These are phyloP conservation scores for Pisolithus thermaeus DNA, from an alignment of 1,284 basidiomycete genomes.

Conservation along the genomic window DNA sequence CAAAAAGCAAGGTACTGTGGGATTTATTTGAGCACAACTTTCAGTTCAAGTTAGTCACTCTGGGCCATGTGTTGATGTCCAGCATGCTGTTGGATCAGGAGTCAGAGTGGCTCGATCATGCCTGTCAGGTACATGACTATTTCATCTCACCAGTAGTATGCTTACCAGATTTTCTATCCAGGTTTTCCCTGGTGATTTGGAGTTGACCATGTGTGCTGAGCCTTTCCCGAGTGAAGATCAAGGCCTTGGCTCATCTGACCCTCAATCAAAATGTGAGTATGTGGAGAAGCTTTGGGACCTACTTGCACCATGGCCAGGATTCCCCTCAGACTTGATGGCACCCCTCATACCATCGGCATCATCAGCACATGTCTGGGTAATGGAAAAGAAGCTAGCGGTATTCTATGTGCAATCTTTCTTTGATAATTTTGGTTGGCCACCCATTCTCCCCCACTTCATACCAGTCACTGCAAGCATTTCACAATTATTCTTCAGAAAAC, in stretches of 20 bases:
- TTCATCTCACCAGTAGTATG: no score
- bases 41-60: not conserved
- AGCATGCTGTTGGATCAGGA: not conserved
- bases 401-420: slow-evolving; percentile 5
- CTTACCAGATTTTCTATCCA: not conserved
- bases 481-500: no score
- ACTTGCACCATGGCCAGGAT: not conserved
- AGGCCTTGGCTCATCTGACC: not conserved
- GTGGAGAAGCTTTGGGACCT: not conserved
- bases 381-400: not conserved
- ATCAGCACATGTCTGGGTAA: not conserved
- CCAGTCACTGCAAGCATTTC: no score
- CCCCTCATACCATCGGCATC: not conserved
- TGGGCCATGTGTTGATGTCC: not conserved
- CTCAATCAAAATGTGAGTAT: not conserved
- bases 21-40: slow-evolving; percentile 5
- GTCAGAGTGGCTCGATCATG: not conserved
- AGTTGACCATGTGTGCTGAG: not conserved
- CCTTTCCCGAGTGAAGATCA: not conserved
- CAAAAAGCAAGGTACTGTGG: slow-evolving; percentile 1
- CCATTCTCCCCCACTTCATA: slow-evolving; percentile 1
- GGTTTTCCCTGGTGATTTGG: not conserved
- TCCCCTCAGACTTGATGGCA: not conserved
- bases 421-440: slow-evolving; percentile 2
- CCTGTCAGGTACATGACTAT: not conserved